Percentiles rank a stretch among this genome's conserved stretches.
Conservation (phyloP, 1,284 basidiomycete species). For the Ustilago curta region DNA sequence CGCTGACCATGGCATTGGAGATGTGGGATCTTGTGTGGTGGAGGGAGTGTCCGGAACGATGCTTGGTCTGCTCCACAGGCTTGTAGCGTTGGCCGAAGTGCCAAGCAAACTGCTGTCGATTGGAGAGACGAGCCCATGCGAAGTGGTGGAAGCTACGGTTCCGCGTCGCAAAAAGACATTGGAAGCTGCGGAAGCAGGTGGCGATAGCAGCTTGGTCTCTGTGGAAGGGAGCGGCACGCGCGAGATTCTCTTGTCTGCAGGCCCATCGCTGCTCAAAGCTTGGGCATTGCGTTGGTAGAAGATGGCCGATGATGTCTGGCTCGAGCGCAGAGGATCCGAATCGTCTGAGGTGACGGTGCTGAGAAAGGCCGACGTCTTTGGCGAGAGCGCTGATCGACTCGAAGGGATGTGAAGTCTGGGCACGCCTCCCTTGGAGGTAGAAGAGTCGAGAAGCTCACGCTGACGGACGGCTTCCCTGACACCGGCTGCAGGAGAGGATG, state of each 20-base stretch:
- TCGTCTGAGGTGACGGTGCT: slow-evolving; percentile 15
- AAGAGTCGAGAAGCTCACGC: slow-evolving; percentile 41
- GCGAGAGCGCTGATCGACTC: slow-evolving; percentile 29
- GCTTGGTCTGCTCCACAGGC: slow-evolving; percentile 44
- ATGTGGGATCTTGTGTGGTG: slow-evolving; percentile 35
- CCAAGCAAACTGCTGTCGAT: slow-evolving; percentile 52
- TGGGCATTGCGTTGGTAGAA: slow-evolving; percentile 28
- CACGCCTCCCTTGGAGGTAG: slow-evolving; percentile 5
- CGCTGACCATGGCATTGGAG: slow-evolving; percentile 37
- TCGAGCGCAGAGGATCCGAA: slow-evolving; percentile 19
- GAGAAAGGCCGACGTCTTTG: slow-evolving; percentile 31
- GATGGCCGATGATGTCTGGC: slow-evolving; percentile 27
- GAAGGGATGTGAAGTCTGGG: slow-evolving; percentile 13
- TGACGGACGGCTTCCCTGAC: slow-evolving; percentile 44
- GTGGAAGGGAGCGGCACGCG: slow-evolving; percentile 34
- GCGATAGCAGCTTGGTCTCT: slow-evolving; percentile 20
- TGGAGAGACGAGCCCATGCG: slow-evolving; percentile 36
- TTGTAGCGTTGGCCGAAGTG: slow-evolving; percentile 43
- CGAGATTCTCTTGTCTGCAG: slow-evolving; percentile 23
- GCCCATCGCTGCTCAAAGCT: not conserved
- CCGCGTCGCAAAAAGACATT: slow-evolving; percentile 16
- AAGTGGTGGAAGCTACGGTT: slow-evolving; percentile 19
- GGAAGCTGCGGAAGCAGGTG: slow-evolving; percentile 15
- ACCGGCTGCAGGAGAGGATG: slow-evolving; percentile 37
- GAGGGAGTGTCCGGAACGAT: slow-evolving; percentile 43